Conservation (phyloP, 2,329 filamentous ascomycete genomes). For the Aspergillus quadricinctus region DNA sequence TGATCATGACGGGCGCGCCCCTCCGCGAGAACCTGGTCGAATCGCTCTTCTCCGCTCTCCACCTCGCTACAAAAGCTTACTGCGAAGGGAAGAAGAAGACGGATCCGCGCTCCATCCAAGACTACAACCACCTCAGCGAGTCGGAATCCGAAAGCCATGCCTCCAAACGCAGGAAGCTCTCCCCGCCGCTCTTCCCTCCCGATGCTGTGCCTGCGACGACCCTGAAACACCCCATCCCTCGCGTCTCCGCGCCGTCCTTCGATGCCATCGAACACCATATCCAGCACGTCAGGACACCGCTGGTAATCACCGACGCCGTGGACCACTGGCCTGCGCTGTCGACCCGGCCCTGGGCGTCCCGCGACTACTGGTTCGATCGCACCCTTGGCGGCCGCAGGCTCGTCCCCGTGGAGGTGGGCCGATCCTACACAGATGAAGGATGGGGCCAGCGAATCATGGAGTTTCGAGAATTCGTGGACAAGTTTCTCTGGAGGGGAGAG, state of each 20-base stretch:
- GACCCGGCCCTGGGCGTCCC: conserved; percentile 65
- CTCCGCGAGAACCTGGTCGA: conserved; percentile 47
- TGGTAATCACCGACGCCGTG: conserved; percentile 66
- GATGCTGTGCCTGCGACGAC: conserved; percentile 28
- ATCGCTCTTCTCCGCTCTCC: conserved; percentile 30
- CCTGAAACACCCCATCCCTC: conserved; percentile 36
- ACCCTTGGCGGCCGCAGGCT: conserved; percentile 75
- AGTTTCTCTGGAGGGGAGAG: conserved; percentile 49
- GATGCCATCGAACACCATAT: conserved; percentile 61
- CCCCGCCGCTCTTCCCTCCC: conserved; percentile 30
- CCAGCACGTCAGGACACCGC: conserved; percentile 47
- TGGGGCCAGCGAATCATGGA: conserved; percentile 80
- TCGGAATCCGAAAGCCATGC: background rate
- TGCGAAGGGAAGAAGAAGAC: background rate
- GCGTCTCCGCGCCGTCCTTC: conserved; percentile 48
- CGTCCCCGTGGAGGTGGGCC: conserved; percentile 80
- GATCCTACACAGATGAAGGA: conserved; percentile 78
- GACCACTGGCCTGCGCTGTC: conserved; percentile 73
- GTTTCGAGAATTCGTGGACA: conserved; percentile 66
- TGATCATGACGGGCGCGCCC: conserved; percentile 69
- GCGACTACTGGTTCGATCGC: conserved; percentile 65
- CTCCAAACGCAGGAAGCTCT: conserved; percentile 31
- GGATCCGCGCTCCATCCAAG: conserved; percentile 1
- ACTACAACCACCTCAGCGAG: background rate
- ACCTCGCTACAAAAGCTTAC: conserved; percentile 15